Evolutionary conservation across 805 yeast species (phyloP).

Genomic region (Zygoascus biomembranicola): DNA sequence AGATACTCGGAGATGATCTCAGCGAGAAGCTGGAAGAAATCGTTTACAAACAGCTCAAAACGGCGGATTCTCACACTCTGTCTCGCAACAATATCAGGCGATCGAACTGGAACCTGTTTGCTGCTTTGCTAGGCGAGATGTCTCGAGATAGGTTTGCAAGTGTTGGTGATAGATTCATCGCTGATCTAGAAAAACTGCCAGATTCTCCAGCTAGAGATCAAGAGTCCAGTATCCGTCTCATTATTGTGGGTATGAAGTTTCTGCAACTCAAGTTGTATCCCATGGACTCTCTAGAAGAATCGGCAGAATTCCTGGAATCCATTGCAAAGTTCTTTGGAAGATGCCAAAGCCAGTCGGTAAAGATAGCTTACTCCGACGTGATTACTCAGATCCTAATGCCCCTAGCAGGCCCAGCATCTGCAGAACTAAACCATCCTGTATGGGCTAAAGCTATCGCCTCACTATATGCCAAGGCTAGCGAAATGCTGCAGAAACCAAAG

Average conservation of each 20-base stretch:
- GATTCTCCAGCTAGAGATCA: conserved; percentile 37
- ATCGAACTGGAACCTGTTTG: conserved; percentile 90
- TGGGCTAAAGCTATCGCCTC: conserved; percentile 78
- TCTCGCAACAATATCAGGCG: conserved; percentile 68
- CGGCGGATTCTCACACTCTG: conserved; percentile 70
- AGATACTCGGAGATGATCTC: conserved; percentile 65
- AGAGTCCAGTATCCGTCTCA: conserved; percentile 57
- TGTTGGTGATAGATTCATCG: conserved; percentile 89
- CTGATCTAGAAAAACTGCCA: conserved; percentile 82
- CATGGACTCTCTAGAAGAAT: conserved; percentile 81
- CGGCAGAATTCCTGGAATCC: conserved; percentile 83
- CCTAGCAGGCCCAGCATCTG: conserved; percentile 76
- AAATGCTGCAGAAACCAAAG: conserved; percentile 29
- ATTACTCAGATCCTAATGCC: conserved; percentile 68
- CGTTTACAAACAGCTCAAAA: conserved; percentile 78
- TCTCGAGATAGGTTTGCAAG: conserved; percentile 73
- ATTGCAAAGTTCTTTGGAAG: conserved; percentile 71
- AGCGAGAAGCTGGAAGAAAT: conserved; percentile 85
- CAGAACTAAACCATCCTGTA: conserved; percentile 91
- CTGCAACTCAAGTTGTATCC: conserved; percentile 75
- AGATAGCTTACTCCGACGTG: conserved; percentile 79
- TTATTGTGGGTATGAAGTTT: conserved; percentile 89
- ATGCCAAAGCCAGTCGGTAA: conserved; percentile 56
- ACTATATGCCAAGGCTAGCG: conserved; percentile 45
- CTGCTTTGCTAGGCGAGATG: conserved; percentile 85